These are phyloP conservation scores for Coemansia sp. DNA, from an alignment of 192 early-diverging fungal species.

Conservation along the genomic window DNA sequence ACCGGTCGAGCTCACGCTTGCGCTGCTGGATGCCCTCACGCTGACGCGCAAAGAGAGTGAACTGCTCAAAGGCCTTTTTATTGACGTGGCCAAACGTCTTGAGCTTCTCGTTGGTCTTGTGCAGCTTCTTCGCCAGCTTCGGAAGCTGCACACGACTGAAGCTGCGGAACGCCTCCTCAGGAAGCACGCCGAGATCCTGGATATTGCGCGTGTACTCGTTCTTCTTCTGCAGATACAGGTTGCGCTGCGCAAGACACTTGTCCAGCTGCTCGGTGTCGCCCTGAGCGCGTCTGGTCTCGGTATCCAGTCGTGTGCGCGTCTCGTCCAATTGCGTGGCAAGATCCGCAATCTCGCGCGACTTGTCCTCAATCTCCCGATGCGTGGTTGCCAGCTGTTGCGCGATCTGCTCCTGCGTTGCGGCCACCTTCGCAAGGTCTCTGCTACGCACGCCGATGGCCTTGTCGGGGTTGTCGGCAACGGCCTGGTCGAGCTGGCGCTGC, in stretches of 20 bases:
- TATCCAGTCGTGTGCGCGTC: conserved; percentile 24
- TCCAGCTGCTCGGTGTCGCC: conserved; percentile 59
- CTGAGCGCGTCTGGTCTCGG: conserved; percentile 33
- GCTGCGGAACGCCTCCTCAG: conserved; percentile 87
- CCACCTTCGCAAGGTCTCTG: conserved; percentile 37
- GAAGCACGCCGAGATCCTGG: conserved; percentile 93
- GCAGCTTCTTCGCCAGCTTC: conserved; percentile 62
- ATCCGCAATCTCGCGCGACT: conserved; percentile 46
- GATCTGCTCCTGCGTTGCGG: conserved; percentile 29
- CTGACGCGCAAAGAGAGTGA: conserved; percentile 89
- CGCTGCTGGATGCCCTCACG: conserved; percentile 78
- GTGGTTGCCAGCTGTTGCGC: conserved; percentile 30
- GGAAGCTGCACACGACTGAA: conserved; percentile 53
- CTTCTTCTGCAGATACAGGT: conserved; percentile 78
- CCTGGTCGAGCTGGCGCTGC: conserved; percentile 61
- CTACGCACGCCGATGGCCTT: conserved; percentile 44
- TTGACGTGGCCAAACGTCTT: conserved; percentile 94
- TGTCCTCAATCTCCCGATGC: conserved; percentile 46
- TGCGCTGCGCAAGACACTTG: conserved; percentile 71
- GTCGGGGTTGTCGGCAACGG: conserved; percentile 50
- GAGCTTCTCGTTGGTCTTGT: conserved; percentile 81
- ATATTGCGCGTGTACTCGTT: conserved; percentile 84
- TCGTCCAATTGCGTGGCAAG: conserved; percentile 54
- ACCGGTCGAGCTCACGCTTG: conserved; percentile 87
- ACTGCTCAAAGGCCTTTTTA: conserved; percentile 99